Evolutionary conservation across 164 flowering plant species (phyloP).

Genomic region (Annona squamosa): DNA sequence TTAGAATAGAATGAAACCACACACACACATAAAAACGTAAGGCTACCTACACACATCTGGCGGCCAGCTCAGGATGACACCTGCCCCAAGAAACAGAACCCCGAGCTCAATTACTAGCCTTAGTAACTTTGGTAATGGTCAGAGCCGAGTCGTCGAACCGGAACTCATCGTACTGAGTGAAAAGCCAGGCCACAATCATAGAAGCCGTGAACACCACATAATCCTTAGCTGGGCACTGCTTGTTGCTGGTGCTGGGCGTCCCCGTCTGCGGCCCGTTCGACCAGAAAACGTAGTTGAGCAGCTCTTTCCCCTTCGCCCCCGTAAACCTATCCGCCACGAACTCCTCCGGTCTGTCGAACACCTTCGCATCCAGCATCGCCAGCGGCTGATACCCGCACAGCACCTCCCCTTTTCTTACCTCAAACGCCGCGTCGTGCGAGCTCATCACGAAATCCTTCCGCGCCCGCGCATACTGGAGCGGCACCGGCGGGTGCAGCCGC

Average conservation of each 20-base stretch:
- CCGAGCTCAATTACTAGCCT: background rate
- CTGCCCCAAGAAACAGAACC: too few species aligned
- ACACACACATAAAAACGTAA: too few species aligned
- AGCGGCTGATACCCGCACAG: conserved; percentile 68
- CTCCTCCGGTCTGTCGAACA: conserved; percentile 58
- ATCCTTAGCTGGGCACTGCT: conserved; percentile 83
- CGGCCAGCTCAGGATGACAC: too few species aligned
- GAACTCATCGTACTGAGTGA: conserved; percentile 59
- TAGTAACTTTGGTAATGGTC: conserved; percentile 3
- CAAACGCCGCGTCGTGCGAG: conserved; percentile 50
- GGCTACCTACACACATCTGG: too few species aligned
- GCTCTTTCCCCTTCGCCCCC: conserved; percentile 38
- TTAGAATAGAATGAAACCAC: too few species aligned
- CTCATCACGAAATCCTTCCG: conserved; percentile 58
- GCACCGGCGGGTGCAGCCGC: conserved; percentile 70
- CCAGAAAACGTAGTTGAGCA: conserved; percentile 69
- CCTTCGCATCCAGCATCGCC: conserved; percentile 64
- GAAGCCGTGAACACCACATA: conserved; percentile 47
- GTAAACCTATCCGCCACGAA: conserved; percentile 59
- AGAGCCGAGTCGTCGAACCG: conserved; percentile 1
- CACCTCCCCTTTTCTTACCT: conserved; percentile 72
- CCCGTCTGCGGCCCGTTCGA: conserved; percentile 89
- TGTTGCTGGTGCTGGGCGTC: conserved; percentile 47
- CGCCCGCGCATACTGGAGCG: conserved; percentile 63
- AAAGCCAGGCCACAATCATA: conserved; percentile 54